These are phyloP conservation scores for Baudoinia panamericana DNA, from an alignment of 495 filamentous ascomycete species.

Conservation along the genomic window DNA sequence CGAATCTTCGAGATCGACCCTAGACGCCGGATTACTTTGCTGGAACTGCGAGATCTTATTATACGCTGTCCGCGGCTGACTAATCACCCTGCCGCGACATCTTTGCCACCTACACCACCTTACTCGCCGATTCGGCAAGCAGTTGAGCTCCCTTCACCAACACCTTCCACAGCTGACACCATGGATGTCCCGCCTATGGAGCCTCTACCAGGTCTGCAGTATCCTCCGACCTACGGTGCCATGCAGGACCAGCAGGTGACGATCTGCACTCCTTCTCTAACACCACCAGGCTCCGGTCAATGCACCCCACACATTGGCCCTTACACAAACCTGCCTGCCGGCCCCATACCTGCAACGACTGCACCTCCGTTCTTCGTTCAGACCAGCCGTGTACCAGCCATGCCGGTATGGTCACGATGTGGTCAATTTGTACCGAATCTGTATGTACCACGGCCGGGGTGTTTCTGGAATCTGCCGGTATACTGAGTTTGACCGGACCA, in stretches of 20 bases:
- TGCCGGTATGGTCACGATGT: slow-evolving; percentile 6
- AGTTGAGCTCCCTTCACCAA: neutral
- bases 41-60: slow-evolving; percentile 68
- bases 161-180: neutral
- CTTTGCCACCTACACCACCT: slow-evolving; percentile 17
- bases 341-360: no score
- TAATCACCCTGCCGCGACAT: slow-evolving; percentile 16
- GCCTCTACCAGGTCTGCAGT: slow-evolving; percentile 14
- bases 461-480: slow-evolving; percentile 12
- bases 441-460: slow-evolving; percentile 2
- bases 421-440: slow-evolving; percentile 8
- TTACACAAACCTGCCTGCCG: no score
- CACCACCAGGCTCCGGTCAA: slow-evolving; percentile 1
- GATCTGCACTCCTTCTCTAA: neutral
- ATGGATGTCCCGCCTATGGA: slow-evolving; percentile 14
- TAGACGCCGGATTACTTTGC: slow-evolving; percentile 67
- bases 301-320: slow-evolving; percentile 8
- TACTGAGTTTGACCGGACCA: no score
- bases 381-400: neutral
- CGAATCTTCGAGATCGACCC: slow-evolving; percentile 87
- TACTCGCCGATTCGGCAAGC: slow-evolving; percentile 11
- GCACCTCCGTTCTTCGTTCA: slow-evolving; percentile 2
- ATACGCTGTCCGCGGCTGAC: slow-evolving; percentile 67
- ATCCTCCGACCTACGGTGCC: slow-evolving; percentile 1
- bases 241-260: neutral